Evolutionary conservation across 169 alveolate genomes (phyloP), one percentile per base, ranked within the genome.

Genomic region (Neospora caninum): DNA sequence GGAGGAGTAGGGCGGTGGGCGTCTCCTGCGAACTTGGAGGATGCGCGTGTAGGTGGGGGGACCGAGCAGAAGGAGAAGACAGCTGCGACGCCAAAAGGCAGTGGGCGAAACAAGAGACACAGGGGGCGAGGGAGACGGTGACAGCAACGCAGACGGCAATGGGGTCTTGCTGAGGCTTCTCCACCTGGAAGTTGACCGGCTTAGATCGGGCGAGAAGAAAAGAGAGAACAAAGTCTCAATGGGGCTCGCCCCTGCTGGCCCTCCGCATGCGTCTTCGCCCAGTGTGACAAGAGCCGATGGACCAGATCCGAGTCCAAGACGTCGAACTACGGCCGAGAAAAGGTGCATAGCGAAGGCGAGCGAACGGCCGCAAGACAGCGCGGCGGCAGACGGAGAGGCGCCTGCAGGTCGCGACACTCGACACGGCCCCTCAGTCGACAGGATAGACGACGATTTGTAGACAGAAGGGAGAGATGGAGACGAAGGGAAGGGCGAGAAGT

Each of bases 1-100:
- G 41, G 53, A 9, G 36, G 42, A 13, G 43, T 20, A 36, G 27
- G n/a, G 49, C 42, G 84, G 1, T 43, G 1, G 2, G 38, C 89
- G 89, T 22, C 67, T 18, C 53, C 67, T 39, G 38, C 86, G 86
- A 78, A 34, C 64, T 49, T 82, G 89, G 38, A 82, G 64, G 38
- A 82, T 36, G 41, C 38, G 67, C 36, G 89, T 31, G 41, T 38
- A 82, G 34, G 64, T 38, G 25, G 53, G n/a, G 25, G 89, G 89
- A 10, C 89, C 89, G 38, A 82, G 69, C 16, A 82, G 67, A 20
- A 82, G 36, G 29, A 82, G 53, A 38, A 82, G 89, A 38, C n/a
- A 42, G 41, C 69, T 9, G 69, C 89, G 89, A 13, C 54, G 67
- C 89, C 86, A 78, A 16, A 64, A 27, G 31, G 73, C n/a, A 64